Percentiles rank a stretch among this genome's conserved stretches.
phyloP scores from a whole-genome alignment of 2,329 filamentous ascomycete species.

The Alternaria alternata region DNA sequence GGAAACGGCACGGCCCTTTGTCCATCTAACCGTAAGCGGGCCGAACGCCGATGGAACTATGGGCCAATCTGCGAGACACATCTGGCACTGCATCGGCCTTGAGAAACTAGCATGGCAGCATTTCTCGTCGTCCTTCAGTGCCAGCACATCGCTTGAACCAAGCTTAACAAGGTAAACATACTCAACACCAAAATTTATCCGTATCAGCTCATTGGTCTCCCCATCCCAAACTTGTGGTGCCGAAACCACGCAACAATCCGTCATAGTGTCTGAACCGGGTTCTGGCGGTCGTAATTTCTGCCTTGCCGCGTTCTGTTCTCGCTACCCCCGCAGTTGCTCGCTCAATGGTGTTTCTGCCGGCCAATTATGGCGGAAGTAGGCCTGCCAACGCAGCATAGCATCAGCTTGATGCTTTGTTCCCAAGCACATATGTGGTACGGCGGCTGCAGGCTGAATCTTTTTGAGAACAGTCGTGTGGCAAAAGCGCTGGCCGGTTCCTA shows the following conservation, averaged over 20 bases:
- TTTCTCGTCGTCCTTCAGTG: conserved; percentile 36
- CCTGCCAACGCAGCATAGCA: conserved; percentile 45
- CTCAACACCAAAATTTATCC: conserved; percentile 25
- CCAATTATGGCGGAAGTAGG: conserved; percentile 38
- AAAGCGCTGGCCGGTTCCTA: conserved; percentile 26
- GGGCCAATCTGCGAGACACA: conserved; percentile 41
- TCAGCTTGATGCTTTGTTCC: conserved; percentile 31
- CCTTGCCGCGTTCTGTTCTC: conserved; percentile 32
- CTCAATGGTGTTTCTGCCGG: conserved; percentile 32
- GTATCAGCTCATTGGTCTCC: conserved; percentile 36
- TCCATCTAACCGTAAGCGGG: conserved; percentile 36
- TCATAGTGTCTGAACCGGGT: conserved; percentile 42
- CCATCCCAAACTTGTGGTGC: conserved; percentile 30
- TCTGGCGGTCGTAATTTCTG: conserved; percentile 34
- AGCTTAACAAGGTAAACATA: conserved; percentile 34
- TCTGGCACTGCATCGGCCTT: conserved; percentile 37
- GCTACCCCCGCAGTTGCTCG: conserved; percentile 36
- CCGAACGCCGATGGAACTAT: conserved; percentile 25
- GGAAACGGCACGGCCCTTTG: conserved; percentile 45
- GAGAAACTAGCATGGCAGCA: conserved; percentile 37
- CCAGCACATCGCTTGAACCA: conserved; percentile 44
- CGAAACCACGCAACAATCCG: conserved; percentile 34
- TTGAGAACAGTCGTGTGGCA: conserved; percentile 36
- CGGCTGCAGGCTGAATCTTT: conserved; percentile 29
- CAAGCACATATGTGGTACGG: conserved; percentile 31